Evolutionary conservation across 2,329 filamentous ascomycete genomes (phyloP), one percentile per base, ranked within the genome.

Genomic region (Parastagonospora nodorum): DNA sequence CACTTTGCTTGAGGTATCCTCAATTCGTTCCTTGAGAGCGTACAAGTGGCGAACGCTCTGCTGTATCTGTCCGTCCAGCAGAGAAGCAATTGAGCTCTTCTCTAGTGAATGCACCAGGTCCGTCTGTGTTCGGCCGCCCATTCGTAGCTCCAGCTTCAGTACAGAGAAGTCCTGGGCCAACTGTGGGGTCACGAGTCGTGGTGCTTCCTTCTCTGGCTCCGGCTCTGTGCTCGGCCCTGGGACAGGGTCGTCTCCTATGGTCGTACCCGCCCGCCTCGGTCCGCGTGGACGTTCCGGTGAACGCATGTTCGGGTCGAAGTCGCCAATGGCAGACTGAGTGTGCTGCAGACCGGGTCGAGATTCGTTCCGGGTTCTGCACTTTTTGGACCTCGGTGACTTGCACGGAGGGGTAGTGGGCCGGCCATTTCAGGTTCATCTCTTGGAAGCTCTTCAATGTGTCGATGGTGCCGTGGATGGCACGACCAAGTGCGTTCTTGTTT

Each of bases 1-100:
- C 1, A 99, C 94, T 74, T 99, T 99, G 76, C 93, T 97, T 4
- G 93, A 90, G 0, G 91, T 97, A 74, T 99, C 94, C 71, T 97
- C 94, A 56, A 99, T 99, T 45, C 94, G 87, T 60, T 97, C 94
- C 53, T 92, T 87, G 30, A 99, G 80, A 0, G 90, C 86, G 48
- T 90, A 82, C 1, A 99, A 82, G 74, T 99, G 94, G 64, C 92
- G 91, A 69, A 97, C 89, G 71, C 92, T 97, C 55, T 94, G 90
- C 64, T 88, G 88, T 64, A 99, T 96, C 75, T 96, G 96, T 24
- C 92, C 92, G 72, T 97, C 93, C 33, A 99, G 78, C 2, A 99
- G 78, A 1, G 92, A 88, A 0, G 94, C 94, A 53, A 99, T 89
- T 1, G 93, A 96, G 11, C 82, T 82, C 75, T 97, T 97, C 64